Base-by-base conservation (phyloP, 78 protist genomes). In the Corallochytrium limacisporum region DNA sequence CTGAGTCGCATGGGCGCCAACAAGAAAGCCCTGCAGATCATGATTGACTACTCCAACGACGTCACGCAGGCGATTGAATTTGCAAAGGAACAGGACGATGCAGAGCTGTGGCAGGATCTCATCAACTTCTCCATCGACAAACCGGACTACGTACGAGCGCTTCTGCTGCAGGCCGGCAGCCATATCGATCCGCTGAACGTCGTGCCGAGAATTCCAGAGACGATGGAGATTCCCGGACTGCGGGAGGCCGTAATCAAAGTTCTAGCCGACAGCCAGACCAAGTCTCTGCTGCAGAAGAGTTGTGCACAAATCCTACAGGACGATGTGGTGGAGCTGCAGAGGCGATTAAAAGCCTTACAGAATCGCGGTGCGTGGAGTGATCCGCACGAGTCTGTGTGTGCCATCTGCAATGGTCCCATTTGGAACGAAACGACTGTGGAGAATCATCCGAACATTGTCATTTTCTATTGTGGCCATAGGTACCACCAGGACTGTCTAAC, bases 51-150 rank as follows among this genome's bases (percentile, higher is more conserved):
- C 31, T 24, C 83, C n/a, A 33, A 47, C 2, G 77, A 70, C 18
- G 87, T 89, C 43, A 43, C 65, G 22, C 65, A 80, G 71, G 90
- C 94, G 1, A 75, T 86, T 5, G 89, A 75, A 15, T 86, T 86
- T 55, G 84, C 65, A 1, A 73, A 77, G 44, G 79, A 79, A 46
- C 88, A 86, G 53, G 63, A 75, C 43, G 94, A 89, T 51, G 78
- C 57, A 12, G 91, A 85, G 22, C 82, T 89, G 32, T 89, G 89
- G 89, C 88, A 86, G 35, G 79, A 81, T 33, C 69, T 89, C 35
- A 84, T 89, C 63, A 39, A 37, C 38, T 62, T 75, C 33, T 75
- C 84, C 24, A 61, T 81, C 56, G 70, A 84, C 13, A 79, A 82
- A 31, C 78, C 47, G 43, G 54, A 12, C 0, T 84, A 73, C 53